Evolutionary conservation across 1,284 basidiomycete species (phyloP), one percentile per base, ranked within the genome.

Genomic region (Fomitopsis pinicola): DNA sequence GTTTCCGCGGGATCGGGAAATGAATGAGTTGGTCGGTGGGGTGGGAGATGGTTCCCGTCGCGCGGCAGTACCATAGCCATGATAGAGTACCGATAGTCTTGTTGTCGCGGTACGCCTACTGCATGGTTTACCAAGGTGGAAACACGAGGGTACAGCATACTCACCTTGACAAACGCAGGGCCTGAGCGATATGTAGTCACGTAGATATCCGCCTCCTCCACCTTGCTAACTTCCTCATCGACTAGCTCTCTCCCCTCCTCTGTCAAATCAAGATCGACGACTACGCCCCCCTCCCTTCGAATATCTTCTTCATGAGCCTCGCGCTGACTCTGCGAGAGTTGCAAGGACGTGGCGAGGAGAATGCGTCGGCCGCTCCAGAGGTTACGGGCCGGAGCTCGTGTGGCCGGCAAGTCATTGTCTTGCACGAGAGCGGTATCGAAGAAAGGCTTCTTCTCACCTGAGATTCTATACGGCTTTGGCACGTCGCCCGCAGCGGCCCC

Each of bases 1-100:
- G 72, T 8, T 70, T 69, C n/a, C 67, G 68, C 0, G 82, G 83
- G 2, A 81, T 74, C 0, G 86, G 85, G 61, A 82, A 87, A 68
- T 87, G 84, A 5, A 86, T 71, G 5, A 87, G 73, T 54, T 82
- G 88, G 62, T 92, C 86, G 33, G 85, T 80, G 0, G 94, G 92
- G 8, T 85, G 77, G 5, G 84, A 78, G 6, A 93, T 69, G 0
- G 80, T 75, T 6, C 87, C 86, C 0, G 81, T 83, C 0, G 85
- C 80, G 58, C 92, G 81, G 4, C 92, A 87, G 69, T 88, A 85
- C 71, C 93, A 91, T 8, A 95, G 69, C 94, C 94, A 97, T 1
- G 85, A 77, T 1, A 95, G 77, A 0, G 88, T 92, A 4, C 88
- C 94, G 22, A 96, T 85, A 3, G 85, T 84, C 72, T 90, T 89